Base-by-base conservation (phyloP, 1,139 yeast species). In the Candida sojae region DNA sequence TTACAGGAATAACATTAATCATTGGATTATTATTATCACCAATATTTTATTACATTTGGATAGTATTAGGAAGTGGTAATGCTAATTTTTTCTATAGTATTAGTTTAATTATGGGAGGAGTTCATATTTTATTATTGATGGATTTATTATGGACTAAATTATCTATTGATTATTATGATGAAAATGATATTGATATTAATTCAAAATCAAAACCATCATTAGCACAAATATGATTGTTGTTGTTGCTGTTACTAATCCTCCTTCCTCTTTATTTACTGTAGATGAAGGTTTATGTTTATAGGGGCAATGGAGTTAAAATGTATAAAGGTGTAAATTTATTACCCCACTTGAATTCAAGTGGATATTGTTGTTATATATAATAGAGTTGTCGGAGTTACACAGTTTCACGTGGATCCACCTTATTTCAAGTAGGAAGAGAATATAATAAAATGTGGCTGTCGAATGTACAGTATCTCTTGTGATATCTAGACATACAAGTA, bases 21-120 rank as follows among this genome's bases (percentile, higher is more conserved):
- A 66, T 72, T 17, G 59, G 70, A 36, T 60, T 73, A 48, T 57
- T 74, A 2, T 75, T 93, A 44, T 84, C 96, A 2, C 98, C 98
- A 0, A 85, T 91, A 9, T 93, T 93, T 64, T 91, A 91, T 71
- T 91, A 90, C 64, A 79, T 95, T 54, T 93, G 99, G 99, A 89
- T 93, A 56, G 88, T 87, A 47, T 76, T 90, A 51, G 97, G 97
- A 11, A 90, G 95, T 30, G 99, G 98, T 26, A 93, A 93, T 69
- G 86, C 97, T 52, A 93, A 93, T 68, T 93, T 93, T 73, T 93
- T 91, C 71, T 93, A 92, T 71, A 96, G 98, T 46, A 88, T 93
- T 57, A 90, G 95, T 23, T 76, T 93, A 53, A 88, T 87, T 3
- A 88, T 92, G 70, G 86, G 90, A 0, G 71, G 84, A 12, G 89